Evolutionary conservation across 345 rosid genomes (phyloP), one percentile per base, ranked within the genome.

Genomic region (Nephelium lappaceum): DNA sequence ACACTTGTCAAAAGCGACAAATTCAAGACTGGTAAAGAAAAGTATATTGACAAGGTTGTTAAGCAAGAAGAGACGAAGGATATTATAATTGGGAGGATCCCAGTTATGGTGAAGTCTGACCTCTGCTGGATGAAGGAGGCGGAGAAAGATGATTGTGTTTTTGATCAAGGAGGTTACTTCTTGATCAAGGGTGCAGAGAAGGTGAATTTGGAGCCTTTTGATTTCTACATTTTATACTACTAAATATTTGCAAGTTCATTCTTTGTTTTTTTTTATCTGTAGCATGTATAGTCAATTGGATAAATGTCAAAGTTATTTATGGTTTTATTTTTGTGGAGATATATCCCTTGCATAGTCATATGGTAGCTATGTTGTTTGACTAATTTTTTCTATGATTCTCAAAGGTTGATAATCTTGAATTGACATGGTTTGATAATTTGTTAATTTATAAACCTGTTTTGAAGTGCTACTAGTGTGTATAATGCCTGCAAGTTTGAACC

Each of bases 151-250:
- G 97, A 95, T 62, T 95, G 99, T 81, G 98, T 90, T 60, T 95
- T 88, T 87, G 99, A 95, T 76, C 95, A 88, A 21, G 97, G 98
- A 60, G 99, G 97, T 45, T 95, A 91, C 80, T 95, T 95, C 81
- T 67, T 92, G 76, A 88, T 95, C 64, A 95, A 95, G 81, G 98
- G 99, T 14, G 97, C 98, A 67, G 98, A 95, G 80, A 95, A 95
- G 92, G 98, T 89, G 77, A 84, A 81, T 80, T 76, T 73, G 39
- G 39, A 51, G 21, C 68, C 75, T 78, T 45, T 31, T 72, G 61
- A 43, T 27, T 58, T 43, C 31, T 7, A 43, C 25, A 47, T 38
- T 71, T 47, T 19, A 25, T 53, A 24, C 18, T 39, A n/a, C 57
- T 65, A n/a, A n/a, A 21, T 43, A 25, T 77, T 42, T 55, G 23